Evolutionary conservation across 306 rosid genomes (phyloP).

Genomic region (Canavalia gladiata): DNA sequence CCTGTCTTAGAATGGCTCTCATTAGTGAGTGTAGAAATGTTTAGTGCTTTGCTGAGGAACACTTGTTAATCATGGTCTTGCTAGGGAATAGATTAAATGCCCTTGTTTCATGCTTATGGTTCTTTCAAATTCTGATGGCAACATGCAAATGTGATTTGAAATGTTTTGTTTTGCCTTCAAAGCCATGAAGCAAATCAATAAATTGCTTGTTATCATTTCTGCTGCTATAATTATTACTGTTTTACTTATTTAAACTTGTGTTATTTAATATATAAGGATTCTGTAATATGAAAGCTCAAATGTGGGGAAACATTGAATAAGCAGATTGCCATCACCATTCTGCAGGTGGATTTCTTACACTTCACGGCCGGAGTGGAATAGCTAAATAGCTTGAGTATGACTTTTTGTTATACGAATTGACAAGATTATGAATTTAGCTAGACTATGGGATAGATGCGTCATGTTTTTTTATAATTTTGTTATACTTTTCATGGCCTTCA

Average conservation of each 20-base stretch:
- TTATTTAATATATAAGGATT: slow-evolving; percentile 19
- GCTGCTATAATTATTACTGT: background rate
- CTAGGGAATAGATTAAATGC: background rate
- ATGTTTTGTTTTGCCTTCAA: background rate
- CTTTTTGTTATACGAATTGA: background rate
- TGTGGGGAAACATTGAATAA: slow-evolving; percentile 21
- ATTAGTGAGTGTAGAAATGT: slow-evolving; percentile 13
- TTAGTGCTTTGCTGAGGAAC: background rate
- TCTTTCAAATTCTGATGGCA: background rate
- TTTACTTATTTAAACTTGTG: background rate
- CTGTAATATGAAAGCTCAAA: slow-evolving; percentile 21
- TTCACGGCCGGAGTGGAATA: background rate
- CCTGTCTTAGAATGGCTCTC: slow-evolving; percentile 13
- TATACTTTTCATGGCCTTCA: background rate
- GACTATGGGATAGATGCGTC: background rate
- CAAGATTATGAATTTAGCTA: background rate
- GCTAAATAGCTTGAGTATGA: slow-evolving; percentile 17
- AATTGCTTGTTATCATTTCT: background rate
- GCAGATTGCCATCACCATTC: slow-evolving; percentile 17
- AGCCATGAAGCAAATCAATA: slow-evolving; percentile 5
- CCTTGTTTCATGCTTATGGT: background rate
- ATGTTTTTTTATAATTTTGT: background rate
- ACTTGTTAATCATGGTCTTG: slow-evolving; percentile 20
- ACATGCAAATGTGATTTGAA: background rate
- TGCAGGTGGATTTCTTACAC: slow-evolving; percentile 7